Evolutionary conservation across 345 rosid species (phyloP), one percentile per base, ranked within the genome.

Genomic region (Hypericum androsaemum): DNA sequence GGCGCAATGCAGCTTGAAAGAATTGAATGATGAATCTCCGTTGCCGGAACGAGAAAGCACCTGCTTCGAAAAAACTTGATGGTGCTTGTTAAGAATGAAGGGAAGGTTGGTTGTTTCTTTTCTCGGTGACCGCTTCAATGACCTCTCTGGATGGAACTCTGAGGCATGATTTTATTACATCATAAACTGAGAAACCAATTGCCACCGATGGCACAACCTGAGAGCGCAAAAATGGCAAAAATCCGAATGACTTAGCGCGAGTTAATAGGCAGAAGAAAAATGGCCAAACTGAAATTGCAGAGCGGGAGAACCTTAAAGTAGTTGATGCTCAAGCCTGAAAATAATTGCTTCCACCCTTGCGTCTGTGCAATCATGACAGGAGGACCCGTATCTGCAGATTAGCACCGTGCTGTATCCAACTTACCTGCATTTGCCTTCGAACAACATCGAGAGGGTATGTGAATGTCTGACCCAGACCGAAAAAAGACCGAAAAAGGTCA

Each of bases 341-440:
- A 90, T 48, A 90, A 72, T 43, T 90, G 96, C 67, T 90, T 87
- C 95, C 96, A 87, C 11, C 98, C 98, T 77, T 90, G 89, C 60
- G 57, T 81, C 67, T 67, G 71, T 14, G 67, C 66, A 43, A 90
- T 78, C 73, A 62, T 77, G 58, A 74, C 7, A 45, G 87, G 89
- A 35, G 81, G 71, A 54, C 79, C 85, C 75, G 71, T 59, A 22
- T 22, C 32, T 22, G 32, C 32, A 22, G 32, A 22, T 22, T 22
- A 22, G 32, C 32, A 1, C 32, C 40, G 53, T 37, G 35, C 42
- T 42, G 44, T 14, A 22, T 53, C 50, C 37, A 48, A 56, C 32
- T 65, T 71, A 81, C 95, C 88, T 84, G 96, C 96, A 90, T 87
- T 64, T 90, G 92, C 78, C 98, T 90, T 73, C 96, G 79, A 56